Percentiles rank a stretch among this genome's conserved stretches.
Conservation (phyloP, 768 basidiomycete species). For the Tylopilus sp. region DNA sequence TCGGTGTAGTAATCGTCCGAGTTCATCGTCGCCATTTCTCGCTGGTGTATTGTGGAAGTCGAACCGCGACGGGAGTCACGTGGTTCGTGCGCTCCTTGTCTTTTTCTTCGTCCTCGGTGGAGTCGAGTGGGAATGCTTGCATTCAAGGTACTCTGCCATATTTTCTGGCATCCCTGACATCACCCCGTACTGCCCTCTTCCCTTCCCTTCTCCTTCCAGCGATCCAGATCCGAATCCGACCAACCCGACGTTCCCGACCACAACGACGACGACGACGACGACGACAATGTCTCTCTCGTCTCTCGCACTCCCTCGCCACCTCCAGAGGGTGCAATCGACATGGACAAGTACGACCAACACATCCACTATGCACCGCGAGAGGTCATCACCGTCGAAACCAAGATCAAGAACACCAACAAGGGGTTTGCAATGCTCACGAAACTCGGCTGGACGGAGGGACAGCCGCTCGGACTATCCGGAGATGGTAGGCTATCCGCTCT, state of each 20-base stretch:
- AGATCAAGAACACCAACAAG: slow-evolving; percentile 73
- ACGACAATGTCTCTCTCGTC: slow-evolving; percentile 68
- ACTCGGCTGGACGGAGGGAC: slow-evolving; percentile 81
- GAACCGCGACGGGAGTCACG: slow-evolving; percentile 14
- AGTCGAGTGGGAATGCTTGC: slow-evolving; percentile 62
- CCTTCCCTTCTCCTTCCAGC: slow-evolving; percentile 53
- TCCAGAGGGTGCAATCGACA: slow-evolving; percentile 47
- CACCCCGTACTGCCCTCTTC: slow-evolving; percentile 55
- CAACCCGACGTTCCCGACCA: slow-evolving; percentile 30
- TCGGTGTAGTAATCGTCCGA: slow-evolving; percentile 75
- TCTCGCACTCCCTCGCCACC: slow-evolving; percentile 77
- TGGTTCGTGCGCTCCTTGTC: neutral
- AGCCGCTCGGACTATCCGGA: slow-evolving; percentile 69
- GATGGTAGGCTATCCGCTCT: slow-evolving; percentile 49
- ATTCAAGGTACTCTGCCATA: slow-evolving; percentile 73
- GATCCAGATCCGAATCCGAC: slow-evolving; percentile 42
- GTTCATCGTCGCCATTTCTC: slow-evolving; percentile 52
- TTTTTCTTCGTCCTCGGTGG: slow-evolving; percentile 52
- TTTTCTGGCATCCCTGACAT: slow-evolving; percentile 40
- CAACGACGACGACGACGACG: slow-evolving; percentile 43
- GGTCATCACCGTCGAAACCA: slow-evolving; percentile 77
- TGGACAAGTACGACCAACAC: slow-evolving; percentile 68
- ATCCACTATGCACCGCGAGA: slow-evolving; percentile 50
- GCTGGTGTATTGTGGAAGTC: neutral
- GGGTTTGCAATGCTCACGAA: slow-evolving; percentile 79